A percentile compares a stretch with the other conserved stretches of the same genome.
phyloP scores from a whole-genome alignment of 768 basidiomycete species.

The Phlebiopsis flavidoalba region DNA sequence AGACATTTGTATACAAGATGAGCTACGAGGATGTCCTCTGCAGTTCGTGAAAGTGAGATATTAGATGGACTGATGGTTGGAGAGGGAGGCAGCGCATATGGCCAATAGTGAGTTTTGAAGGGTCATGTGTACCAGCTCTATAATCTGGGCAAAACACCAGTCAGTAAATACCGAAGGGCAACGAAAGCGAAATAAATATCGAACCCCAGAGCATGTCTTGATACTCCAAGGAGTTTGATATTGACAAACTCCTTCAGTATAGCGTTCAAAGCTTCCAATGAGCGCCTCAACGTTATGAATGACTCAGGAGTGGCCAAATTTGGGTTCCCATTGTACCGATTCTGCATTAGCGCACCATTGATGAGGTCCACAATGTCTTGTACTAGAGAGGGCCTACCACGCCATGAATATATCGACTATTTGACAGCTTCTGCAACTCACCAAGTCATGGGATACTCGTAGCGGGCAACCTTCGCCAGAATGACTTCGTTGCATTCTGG shows the following conservation, averaged over 20 bases:
- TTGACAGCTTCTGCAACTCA: constrained; percentile 22
- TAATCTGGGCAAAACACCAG: constrained; percentile 36
- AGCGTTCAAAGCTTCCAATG: constrained; percentile 58
- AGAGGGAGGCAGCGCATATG: constrained; percentile 38
- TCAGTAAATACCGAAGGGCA: constrained; percentile 2
- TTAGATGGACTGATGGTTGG: constrained; percentile 28
- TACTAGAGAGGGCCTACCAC: constrained; percentile 54
- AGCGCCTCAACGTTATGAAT: constrained; percentile 50
- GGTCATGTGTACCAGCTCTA: constrained; percentile 45
- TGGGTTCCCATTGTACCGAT: constrained; percentile 37
- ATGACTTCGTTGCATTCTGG: constrained; percentile 73
- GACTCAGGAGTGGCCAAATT: constrained; percentile 32
- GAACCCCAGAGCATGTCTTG: constrained; percentile 59
- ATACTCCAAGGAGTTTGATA: constrained; percentile 65
- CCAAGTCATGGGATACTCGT: constrained; percentile 76
- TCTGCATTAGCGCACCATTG: constrained; percentile 43
- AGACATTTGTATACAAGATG: constrained; percentile 77
- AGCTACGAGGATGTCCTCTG: constrained; percentile 47
- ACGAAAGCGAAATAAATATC: background rate
- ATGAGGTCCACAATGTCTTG: constrained; percentile 50
- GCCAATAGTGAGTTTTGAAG: constrained; percentile 63
- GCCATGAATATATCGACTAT: background rate
- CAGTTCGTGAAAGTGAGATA: constrained; percentile 33
- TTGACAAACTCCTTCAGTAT: constrained; percentile 66
- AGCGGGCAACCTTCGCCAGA: constrained; percentile 70